These are phyloP conservation scores for Pisolithus sp. DNA, from an alignment of 768 basidiomycete species.

Conservation along the genomic window DNA sequence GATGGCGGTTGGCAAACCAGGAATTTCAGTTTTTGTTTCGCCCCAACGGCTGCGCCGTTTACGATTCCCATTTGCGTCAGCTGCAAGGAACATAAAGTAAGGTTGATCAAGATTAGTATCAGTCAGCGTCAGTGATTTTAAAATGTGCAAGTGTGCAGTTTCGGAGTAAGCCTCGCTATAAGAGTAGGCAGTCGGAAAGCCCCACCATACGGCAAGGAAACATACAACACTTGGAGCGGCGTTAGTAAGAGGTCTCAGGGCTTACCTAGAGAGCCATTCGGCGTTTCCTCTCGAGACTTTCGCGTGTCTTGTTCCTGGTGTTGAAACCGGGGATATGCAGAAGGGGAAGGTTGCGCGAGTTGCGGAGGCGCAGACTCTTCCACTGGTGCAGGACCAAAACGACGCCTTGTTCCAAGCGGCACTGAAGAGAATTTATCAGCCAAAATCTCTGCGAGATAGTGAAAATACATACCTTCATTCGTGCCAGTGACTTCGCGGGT, in stretches of 20 bases:
- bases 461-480: constrained; percentile 70
- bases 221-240: constrained; percentile 33
- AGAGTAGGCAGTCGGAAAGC: constrained; percentile 20
- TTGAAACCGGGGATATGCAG: constrained; percentile 69
- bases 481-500: constrained; percentile 88
- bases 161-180: constrained; percentile 19
- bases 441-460: neutral
- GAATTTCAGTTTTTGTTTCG: constrained; percentile 84
- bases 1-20: constrained; percentile 92
- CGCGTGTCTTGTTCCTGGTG: constrained; percentile 53
- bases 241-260: constrained; percentile 29
- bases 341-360: constrained; percentile 81
- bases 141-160: constrained; percentile 22
- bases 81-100: constrained; percentile 43
- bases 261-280: constrained; percentile 74
- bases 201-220: constrained; percentile 32
- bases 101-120: constrained; percentile 52
- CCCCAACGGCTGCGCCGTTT: constrained; percentile 99
- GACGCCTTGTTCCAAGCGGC: constrained; percentile 81
- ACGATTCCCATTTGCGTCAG: constrained; percentile 79
- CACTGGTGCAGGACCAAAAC: constrained; percentile 82
- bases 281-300: constrained; percentile 64
- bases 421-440: constrained; percentile 34
- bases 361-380: constrained; percentile 81
- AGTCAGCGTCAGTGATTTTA: constrained; percentile 32